Evolutionary conservation across 2,329 filamentous ascomycete species (phyloP).

Genomic region (Exophiala viscosa): DNA sequence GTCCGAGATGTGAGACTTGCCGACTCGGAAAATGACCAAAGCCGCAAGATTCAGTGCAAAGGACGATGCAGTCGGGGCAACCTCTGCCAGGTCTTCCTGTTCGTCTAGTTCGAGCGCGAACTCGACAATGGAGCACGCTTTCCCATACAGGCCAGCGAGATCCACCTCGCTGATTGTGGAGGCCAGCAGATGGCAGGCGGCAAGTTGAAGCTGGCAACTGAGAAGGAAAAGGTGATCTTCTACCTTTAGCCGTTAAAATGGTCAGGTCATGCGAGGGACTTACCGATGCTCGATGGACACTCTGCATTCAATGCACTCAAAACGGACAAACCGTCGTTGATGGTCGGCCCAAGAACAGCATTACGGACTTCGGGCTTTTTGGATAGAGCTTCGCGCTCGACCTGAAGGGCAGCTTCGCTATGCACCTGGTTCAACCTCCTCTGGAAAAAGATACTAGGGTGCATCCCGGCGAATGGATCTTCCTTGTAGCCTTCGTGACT

Average conservation of each 20-base stretch:
- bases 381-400: constrained; percentile 15
- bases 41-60: background rate
- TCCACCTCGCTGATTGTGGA: background rate
- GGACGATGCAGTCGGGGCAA: background rate
- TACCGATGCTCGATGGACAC: constrained; percentile 7
- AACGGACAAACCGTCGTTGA: constrained; percentile 4
- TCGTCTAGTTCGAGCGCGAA: constrained; percentile 7
- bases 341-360: constrained; percentile 4
- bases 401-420: constrained; percentile 10
- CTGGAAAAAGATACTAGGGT: constrained; percentile 9
- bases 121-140: constrained; percentile 9
- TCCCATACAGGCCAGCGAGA: constrained; percentile 1
- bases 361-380: constrained; percentile 13
- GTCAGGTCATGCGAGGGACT: background rate
- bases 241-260: background rate
- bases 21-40: constrained; percentile 12
- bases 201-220: constrained; percentile 5
- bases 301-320: constrained; percentile 2
- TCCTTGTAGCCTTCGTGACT: constrained; percentile 11
- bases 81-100: constrained; percentile 4
- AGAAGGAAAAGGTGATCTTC: constrained; percentile 6
- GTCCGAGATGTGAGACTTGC: constrained; percentile 4
- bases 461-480: constrained; percentile 4
- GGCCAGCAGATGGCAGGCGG: constrained; percentile 11
- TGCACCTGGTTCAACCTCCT: constrained; percentile 10